phyloP scores from a whole-genome alignment of 441 rosid species.

The Viola pubescens region DNA sequence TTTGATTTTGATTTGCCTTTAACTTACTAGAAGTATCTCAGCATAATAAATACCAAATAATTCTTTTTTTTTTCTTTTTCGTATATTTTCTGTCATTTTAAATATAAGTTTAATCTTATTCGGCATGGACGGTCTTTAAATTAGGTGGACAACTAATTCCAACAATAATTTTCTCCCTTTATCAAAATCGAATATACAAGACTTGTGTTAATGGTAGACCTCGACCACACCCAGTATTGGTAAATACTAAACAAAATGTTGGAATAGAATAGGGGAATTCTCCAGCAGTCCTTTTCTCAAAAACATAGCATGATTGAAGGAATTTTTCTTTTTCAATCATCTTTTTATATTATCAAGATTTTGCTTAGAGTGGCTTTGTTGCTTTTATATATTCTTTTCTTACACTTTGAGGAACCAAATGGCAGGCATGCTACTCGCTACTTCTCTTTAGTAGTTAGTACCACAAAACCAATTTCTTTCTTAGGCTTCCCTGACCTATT shows the following conservation, averaged over 20 bases:
- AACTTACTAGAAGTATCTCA: no score
- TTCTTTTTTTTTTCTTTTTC: no score
- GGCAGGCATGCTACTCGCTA: slow-evolving; percentile 42
- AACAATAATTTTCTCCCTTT: no score
- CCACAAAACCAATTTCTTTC: slow-evolving; percentile 15
- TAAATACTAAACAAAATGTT: no score
- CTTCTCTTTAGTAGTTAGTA: slow-evolving; percentile 10
- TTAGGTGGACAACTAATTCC: no score
- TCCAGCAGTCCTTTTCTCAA: slow-evolving; percentile 18
- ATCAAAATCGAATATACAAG: no score
- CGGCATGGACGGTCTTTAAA: no score
- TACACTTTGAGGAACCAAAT: slow-evolving; percentile 30
- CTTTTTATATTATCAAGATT: slow-evolving; percentile 35
- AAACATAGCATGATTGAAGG: slow-evolving; percentile 37
- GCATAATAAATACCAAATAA: no score
- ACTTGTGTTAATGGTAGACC: no score
- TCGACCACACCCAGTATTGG: no score
- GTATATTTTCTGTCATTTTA: no score
- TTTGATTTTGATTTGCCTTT: background rate
- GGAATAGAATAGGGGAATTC: slow-evolving; percentile 7
- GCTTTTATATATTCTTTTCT: slow-evolving; percentile 36
- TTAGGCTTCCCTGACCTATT: slow-evolving; percentile 28
- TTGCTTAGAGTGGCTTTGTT: slow-evolving; percentile 21
- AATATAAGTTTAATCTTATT: no score
- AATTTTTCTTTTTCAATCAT: slow-evolving; percentile 27